Evolutionary conservation across 2,329 filamentous ascomycete genomes (phyloP).

Genomic region (Escovopsis weberi): DNA sequence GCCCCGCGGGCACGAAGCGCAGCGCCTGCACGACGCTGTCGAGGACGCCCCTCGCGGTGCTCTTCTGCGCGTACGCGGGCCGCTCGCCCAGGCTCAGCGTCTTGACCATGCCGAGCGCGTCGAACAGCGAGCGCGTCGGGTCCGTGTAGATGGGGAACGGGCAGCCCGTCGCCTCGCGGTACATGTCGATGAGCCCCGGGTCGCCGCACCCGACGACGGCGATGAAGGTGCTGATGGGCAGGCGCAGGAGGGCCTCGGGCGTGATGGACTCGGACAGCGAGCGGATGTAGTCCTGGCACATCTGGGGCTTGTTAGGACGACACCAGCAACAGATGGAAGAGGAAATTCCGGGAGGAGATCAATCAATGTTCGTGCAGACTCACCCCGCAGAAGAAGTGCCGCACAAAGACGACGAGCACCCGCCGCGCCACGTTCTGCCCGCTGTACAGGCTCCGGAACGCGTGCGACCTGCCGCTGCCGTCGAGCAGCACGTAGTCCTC

Average conservation of each 20-base stretch:
- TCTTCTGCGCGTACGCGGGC: constrained; percentile 50
- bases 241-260: constrained; percentile 31
- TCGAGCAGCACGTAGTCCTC: constrained; percentile 46
- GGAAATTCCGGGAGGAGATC: constrained; percentile 15
- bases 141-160: constrained; percentile 68
- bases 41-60: constrained; percentile 33
- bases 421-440: constrained; percentile 37
- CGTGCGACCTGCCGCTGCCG: constrained; percentile 39
- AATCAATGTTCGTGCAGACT: too few species aligned
- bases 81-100: constrained; percentile 44
- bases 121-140: constrained; percentile 51
- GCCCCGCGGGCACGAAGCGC: constrained; percentile 38
- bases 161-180: constrained; percentile 46
- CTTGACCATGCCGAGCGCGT: constrained; percentile 51
- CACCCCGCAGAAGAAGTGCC: constrained; percentile 72
- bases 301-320: constrained; percentile 28
- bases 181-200: constrained; percentile 52
- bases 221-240: constrained; percentile 46
- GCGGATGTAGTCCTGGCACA: constrained; percentile 62
- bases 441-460: constrained; percentile 49
- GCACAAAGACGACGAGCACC: constrained; percentile 58
- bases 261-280: constrained; percentile 44
- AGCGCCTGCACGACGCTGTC: constrained; percentile 45
- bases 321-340: background rate
- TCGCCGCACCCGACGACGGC: constrained; percentile 60